phyloP scores from a whole-genome alignment of 2,329 filamentous ascomycete species.

The Biscogniauxia mediterranea region DNA sequence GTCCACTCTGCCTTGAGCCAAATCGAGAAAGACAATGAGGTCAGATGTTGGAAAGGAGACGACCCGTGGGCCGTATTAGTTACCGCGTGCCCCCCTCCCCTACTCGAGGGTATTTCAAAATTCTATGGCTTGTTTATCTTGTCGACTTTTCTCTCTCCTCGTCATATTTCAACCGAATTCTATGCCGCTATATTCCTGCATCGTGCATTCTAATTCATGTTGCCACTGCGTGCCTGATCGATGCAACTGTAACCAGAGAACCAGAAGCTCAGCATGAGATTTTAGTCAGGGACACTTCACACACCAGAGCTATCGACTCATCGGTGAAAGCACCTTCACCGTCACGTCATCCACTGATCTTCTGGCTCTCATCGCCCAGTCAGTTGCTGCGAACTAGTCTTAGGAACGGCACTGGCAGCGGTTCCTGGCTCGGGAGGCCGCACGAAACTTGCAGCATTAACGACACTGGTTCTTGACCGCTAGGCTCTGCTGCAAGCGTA shows the following conservation, averaged over 20 bases:
- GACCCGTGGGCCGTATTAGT: constrained; percentile 23
- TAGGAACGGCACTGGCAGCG: constrained; percentile 20
- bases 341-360: constrained; percentile 7
- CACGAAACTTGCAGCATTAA: constrained; percentile 31
- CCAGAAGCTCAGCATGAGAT: neutral
- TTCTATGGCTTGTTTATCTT: constrained; percentile 5
- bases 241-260: constrained; percentile 1
- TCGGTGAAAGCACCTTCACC: constrained; percentile 4
- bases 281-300: constrained; percentile 4
- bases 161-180: constrained; percentile 4
- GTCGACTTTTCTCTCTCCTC: constrained; percentile 10
- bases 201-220: constrained; percentile 1
- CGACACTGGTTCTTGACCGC: constrained; percentile 32
- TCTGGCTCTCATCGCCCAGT: constrained; percentile 7
- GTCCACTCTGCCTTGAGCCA: constrained; percentile 13
- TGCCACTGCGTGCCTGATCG: neutral
- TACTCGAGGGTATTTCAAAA: constrained; percentile 3
- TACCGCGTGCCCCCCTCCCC: constrained; percentile 10
- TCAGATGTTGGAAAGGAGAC: constrained; percentile 11
- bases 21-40: constrained; percentile 21
- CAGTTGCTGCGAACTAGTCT: constrained; percentile 16
- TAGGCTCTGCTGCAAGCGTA: constrained; percentile 30
- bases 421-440: constrained; percentile 33
- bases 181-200: constrained; percentile 6
- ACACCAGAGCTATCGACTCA: constrained; percentile 4